Percentiles rank a stretch among this genome's conserved stretches.
These are phyloP conservation scores for Pelargonium australe DNA, from an alignment of 441 rosid species.

Conservation along the genomic window DNA sequence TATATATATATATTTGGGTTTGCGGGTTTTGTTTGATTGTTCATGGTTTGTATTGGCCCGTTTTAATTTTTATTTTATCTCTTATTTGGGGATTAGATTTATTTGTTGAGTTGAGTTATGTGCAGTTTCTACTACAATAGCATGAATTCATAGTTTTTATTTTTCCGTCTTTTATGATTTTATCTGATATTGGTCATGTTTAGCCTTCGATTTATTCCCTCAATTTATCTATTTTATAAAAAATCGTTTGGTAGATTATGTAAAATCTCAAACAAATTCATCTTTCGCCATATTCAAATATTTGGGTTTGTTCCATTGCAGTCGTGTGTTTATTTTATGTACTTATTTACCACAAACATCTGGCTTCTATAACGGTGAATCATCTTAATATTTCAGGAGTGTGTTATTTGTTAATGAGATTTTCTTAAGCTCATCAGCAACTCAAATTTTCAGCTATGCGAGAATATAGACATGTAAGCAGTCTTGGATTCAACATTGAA, in stretches of 20 bases:
- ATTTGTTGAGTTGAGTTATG: not conserved
- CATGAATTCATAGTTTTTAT: not conserved
- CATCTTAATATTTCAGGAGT: not conserved
- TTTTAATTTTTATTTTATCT: not conserved
- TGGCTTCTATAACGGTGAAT: not conserved
- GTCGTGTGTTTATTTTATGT: not conserved
- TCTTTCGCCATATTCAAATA: not conserved
- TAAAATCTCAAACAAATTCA: not conserved
- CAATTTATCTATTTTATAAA: no score
- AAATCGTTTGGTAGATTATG: not conserved
- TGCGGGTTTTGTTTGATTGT: not conserved
- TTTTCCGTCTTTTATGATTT: no score
- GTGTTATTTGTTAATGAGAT: not conserved
- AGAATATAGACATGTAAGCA: constrained; percentile 1
- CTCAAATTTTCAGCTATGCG: not conserved
- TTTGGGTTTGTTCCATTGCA: not conserved
- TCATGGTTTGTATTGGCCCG: not conserved
- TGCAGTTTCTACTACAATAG: not conserved
- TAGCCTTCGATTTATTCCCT: no score
- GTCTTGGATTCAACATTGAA: constrained; percentile 4
- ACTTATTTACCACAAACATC: not conserved
- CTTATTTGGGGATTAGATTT: not conserved
- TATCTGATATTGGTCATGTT: no score
- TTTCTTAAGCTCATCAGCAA: not conserved
- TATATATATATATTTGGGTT: not conserved